A percentile compares a stretch with the other conserved stretches of the same genome.
Evolutionary conservation across 441 rosid species (phyloP).

Genomic region (Eruca vesicaria): DNA sequence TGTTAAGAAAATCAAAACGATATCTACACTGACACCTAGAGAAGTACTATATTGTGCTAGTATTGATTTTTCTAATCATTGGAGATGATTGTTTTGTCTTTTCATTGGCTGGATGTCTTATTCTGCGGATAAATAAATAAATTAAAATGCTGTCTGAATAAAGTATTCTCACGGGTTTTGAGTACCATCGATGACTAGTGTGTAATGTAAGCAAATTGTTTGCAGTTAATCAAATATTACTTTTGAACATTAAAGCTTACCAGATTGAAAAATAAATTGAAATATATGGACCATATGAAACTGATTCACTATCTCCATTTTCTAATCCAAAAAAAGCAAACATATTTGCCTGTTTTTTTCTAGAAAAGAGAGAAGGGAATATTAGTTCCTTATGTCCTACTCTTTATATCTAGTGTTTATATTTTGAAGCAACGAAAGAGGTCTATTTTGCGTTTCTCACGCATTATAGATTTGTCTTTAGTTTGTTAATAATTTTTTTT

Average conservation of each 20-base stretch:
- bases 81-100: slow-evolving; percentile 15
- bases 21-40: not conserved
- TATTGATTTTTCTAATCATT: slow-evolving; percentile 23
- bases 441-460: slow-evolving; percentile 29
- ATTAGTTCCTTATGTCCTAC: slow-evolving; percentile 35
- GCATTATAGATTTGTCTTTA: slow-evolving; percentile 13
- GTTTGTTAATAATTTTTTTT: not conserved
- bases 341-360: not conserved
- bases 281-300: slow-evolving; percentile 16
- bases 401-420: slow-evolving; percentile 32
- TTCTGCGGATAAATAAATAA: not conserved
- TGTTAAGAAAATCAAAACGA: not conserved
- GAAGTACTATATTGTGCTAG: not conserved
- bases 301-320: slow-evolving; percentile 8
- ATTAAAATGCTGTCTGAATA: not conserved
- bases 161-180: slow-evolving; percentile 21
- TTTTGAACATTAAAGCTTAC: not conserved
- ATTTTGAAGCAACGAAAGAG: slow-evolving; percentile 34
- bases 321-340: slow-evolving; percentile 12
- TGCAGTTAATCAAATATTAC: not conserved
- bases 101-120: slow-evolving; percentile 18
- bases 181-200: slow-evolving; percentile 20
- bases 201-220: slow-evolving; percentile 28
- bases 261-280: not conserved
- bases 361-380: slow-evolving; percentile 14